Evolutionary conservation across 176 grass and related monocot species (phyloP).

Genomic region (Bothriochloa decipiens): DNA sequence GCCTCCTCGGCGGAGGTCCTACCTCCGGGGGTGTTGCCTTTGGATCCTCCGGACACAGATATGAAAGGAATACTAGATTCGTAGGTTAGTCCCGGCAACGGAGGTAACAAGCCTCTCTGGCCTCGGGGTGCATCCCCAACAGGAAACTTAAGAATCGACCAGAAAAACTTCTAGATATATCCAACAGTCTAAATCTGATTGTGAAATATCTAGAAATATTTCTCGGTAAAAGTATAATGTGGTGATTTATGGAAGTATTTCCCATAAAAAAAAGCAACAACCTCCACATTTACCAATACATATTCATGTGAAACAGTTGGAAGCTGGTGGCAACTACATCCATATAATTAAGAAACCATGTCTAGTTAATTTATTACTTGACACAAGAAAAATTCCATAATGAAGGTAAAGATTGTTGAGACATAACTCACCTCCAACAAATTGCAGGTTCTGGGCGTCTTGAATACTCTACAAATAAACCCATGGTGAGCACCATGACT

Average conservation of each 20-base stretch:
- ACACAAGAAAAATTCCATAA: neutral
- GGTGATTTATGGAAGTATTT: neutral
- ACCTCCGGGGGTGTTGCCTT: too few relatives aligned
- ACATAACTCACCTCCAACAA: constrained; percentile 21
- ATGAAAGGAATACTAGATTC: too few relatives aligned
- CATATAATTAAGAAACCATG: constrained; percentile 8
- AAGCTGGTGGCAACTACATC: neutral
- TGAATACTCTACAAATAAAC: neutral
- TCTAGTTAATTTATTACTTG: neutral
- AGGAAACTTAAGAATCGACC: neutral
- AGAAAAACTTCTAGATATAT: neutral
- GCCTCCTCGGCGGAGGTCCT: too few relatives aligned
- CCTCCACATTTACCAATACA: neutral
- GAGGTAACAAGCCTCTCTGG: too few relatives aligned
- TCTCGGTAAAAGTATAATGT: neutral
- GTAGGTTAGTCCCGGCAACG: too few relatives aligned
- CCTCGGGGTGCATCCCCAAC: too few relatives aligned
- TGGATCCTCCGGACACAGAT: too few relatives aligned
- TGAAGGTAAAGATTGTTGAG: neutral
- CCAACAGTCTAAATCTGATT: neutral
- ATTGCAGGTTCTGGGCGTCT: neutral
- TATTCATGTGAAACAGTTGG: neutral
- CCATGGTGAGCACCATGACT: neutral
- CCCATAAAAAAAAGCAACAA: neutral
- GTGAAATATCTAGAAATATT: neutral